Evolutionary conservation across 495 filamentous ascomycete genomes (phyloP), one percentile per base, ranked within the genome.

Genomic region (Lophiotrema nucula): DNA sequence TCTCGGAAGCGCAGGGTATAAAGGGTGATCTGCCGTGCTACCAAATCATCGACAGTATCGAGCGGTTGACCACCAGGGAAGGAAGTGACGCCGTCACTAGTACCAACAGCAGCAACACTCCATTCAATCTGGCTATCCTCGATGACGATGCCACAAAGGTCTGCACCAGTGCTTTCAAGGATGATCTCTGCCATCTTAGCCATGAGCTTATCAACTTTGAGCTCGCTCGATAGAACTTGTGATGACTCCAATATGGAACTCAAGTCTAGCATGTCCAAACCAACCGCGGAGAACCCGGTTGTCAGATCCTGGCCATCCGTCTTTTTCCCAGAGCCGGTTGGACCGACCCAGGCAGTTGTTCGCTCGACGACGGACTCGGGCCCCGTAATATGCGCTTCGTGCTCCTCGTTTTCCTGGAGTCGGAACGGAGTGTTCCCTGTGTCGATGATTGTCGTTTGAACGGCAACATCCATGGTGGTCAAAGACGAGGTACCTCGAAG

Each of bases 111-210:
- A 4, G 89, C 88, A 46, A 96, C 84, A 41, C 82, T 85, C 82
- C 88, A 93, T 18, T 81, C 81, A 22, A 75, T 72, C 16, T 86
- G 79, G 50, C 86, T 85, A 45, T 87, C 86, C 65, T 90, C 81
- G 11, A 88, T 83, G 18, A 89, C 81, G 60, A 96, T 90, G 16
- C 86, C 88, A 23, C 86, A 88, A 13, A 88, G 81, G 28, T 88
- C 86, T 5, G 89, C 90, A 53, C 88, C 89, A 67, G 88, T 91
- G 4, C 87, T 90, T 62, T 92, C 88, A 18, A 96, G 68, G 42
- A 95, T 92, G 56, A 95, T 90, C 67, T 92, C 86, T 48, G 88
- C 88, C 88, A 96, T 95, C 53, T 89, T 93, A 50, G 84, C 83
- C 37, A 96, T 74, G 6, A 96, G 82, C 47, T 85, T 83, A 56